These are phyloP conservation scores for Candida montana DNA, from an alignment of 805 yeast genomes.

Conservation along the genomic window DNA sequence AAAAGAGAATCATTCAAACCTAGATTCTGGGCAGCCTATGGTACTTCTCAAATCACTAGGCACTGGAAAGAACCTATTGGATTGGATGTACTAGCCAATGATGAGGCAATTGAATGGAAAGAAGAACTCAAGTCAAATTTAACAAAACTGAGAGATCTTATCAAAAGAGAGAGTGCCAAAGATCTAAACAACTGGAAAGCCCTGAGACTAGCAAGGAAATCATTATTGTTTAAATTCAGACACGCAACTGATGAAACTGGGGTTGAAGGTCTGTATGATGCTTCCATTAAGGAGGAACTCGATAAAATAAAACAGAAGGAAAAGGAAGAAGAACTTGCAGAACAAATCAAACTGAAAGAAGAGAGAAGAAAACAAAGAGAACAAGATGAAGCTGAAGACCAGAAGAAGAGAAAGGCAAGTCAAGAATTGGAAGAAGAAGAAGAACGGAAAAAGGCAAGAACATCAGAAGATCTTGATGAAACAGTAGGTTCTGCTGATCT, in stretches of 20 bases:
- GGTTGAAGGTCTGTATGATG: slow-evolving; percentile 34
- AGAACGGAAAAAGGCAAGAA: slow-evolving; percentile 14
- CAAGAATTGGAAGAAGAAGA: slow-evolving; percentile 18
- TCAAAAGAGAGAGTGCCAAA: slow-evolving; percentile 6
- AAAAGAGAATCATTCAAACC: slow-evolving; percentile 9
- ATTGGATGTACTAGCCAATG: slow-evolving; percentile 26
- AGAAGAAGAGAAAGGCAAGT: slow-evolving; percentile 18
- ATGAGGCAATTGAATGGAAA: slow-evolving; percentile 2
- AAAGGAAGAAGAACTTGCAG: slow-evolving; percentile 10
- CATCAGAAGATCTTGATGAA: not conserved
- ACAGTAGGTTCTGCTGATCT: slow-evolving; percentile 9
- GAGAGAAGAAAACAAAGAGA: slow-evolving; percentile 11
- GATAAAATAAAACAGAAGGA: slow-evolving; percentile 11
- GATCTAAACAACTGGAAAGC: slow-evolving; percentile 37
- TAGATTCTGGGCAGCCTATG: slow-evolving; percentile 21
- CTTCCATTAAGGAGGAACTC: slow-evolving; percentile 15
- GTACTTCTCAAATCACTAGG: slow-evolving; percentile 23
- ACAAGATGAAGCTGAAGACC: slow-evolving; percentile 9
- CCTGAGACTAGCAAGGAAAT: slow-evolving; percentile 35
- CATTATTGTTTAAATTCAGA: slow-evolving; percentile 31
- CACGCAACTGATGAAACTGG: slow-evolving; percentile 32
- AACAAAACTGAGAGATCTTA: slow-evolving; percentile 4
- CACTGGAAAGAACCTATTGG: slow-evolving; percentile 39
- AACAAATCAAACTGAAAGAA: slow-evolving; percentile 18
- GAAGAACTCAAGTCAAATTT: slow-evolving; percentile 3